Evolutionary conservation across 768 basidiomycete species (phyloP).

Genomic region (Mycena belliarum): DNA sequence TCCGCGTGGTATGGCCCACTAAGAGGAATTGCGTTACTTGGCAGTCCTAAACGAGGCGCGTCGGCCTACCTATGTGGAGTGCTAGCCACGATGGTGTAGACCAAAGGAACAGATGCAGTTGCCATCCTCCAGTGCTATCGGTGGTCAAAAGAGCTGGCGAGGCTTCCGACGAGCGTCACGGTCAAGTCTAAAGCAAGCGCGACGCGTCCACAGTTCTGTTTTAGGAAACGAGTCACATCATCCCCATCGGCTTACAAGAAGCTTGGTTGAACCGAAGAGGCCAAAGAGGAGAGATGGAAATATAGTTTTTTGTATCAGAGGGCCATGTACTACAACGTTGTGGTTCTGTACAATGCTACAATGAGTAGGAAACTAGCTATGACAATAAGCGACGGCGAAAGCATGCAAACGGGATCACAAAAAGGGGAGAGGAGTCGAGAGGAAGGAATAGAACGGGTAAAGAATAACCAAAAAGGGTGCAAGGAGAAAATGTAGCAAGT

Average conservation of each 20-base stretch:
- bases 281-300: background rate
- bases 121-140: background rate
- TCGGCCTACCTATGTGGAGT: background rate
- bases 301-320: slow-evolving; percentile 21
- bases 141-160: too few species aligned
- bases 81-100: slow-evolving; percentile 54
- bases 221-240: background rate
- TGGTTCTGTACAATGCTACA: slow-evolving; percentile 25
- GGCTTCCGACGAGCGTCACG: too few species aligned
- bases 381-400: slow-evolving; percentile 23
- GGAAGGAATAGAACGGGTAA: background rate
- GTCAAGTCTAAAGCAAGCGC: too few species aligned
- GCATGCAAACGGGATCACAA: slow-evolving; percentile 13
- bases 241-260: too few species aligned
- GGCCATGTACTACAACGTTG: slow-evolving; percentile 22
- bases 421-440: background rate
- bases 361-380: slow-evolving; percentile 21
- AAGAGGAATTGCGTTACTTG: slow-evolving; percentile 32
- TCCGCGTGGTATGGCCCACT: slow-evolving; percentile 70
- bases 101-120: slow-evolving; percentile 30
- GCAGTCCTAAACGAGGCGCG: too few species aligned
- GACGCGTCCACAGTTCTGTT: background rate
- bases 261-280: too few species aligned
- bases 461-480: slow-evolving; percentile 8
- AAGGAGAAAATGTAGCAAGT: slow-evolving; percentile 17